Evolutionary conservation across 108 stramenopile genomes (phyloP), one percentile per base, ranked within the genome.

Genomic region (Nitzschia putrida): DNA sequence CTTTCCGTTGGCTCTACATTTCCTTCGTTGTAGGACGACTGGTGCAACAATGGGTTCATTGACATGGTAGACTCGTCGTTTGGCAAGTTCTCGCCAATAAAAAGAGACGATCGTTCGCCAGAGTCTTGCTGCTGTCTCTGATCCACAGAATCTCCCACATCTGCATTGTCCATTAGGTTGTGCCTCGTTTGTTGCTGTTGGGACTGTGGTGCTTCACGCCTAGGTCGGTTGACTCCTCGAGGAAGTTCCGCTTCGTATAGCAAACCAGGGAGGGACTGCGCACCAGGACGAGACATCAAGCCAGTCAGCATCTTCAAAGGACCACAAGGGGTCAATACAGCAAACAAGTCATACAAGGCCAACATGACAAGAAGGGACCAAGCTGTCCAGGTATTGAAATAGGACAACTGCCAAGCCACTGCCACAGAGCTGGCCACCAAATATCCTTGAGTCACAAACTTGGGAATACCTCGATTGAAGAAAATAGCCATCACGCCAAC

Each of bases 311-410:
- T 86, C 61, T 87, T 89, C 37, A 99, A 80, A 8, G 98, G 98
- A 8, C 98, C 98, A 79, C 95, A 97, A 0, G 98, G 98, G 1
- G 96, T 88, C 20, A 99, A 74, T 9, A 99, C 97, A 3, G 97
- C 98, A 71, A 88, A 95, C 34, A 96, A 76, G 79, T 98, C 98
- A 69, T 99, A 99, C 45, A 99, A 73, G 5, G 96, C 96, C 58
- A 99, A 77, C 74, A 96, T 87, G 8, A 99, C 88, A 24, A 99
- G 67, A 12, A 99, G 71, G 18, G 93, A 81, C 98, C 98, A 99
- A 5, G 95, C 85, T 45, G 96, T 99, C 96, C 95, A 98, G 59
- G 88, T 89, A 60, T 92, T 89, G 57, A 99, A 94, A 53, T 88
- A 85, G 10, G 86, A 82, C 8, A 99, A 76, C 61, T 97, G 93